Percentiles rank a stretch among this genome's conserved stretches.
Conservation (phyloP, 163 green algal species). For the Coccomyxa subellipsoidea region DNA sequence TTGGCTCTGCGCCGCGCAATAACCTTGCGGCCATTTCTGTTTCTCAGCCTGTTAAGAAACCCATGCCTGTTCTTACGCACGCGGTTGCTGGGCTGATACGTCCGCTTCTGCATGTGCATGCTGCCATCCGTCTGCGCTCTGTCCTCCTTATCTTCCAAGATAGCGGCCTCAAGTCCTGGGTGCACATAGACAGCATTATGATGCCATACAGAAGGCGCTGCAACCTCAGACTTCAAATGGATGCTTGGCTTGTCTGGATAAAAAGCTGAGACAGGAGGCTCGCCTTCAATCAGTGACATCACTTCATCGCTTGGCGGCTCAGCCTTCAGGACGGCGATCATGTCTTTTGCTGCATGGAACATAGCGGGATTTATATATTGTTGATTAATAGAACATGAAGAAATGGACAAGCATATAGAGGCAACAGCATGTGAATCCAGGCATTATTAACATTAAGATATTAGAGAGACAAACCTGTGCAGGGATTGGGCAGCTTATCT, state of each 20-base stretch:
- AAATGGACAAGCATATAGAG: background rate
- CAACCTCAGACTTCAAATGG: too few species aligned
- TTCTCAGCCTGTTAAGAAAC: conserved; percentile 6
- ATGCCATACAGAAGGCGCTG: too few species aligned
- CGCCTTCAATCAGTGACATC: too few species aligned
- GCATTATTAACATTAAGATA: too few species aligned
- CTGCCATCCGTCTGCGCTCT: background rate
- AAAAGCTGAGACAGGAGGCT: too few species aligned
- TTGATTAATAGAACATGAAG: background rate
- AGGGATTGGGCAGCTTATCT: background rate
- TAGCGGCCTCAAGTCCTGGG: too few species aligned
- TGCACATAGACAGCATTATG: background rate
- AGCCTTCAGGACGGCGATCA: too few species aligned
- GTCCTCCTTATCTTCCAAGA: background rate
- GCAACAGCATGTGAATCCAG: too few species aligned
- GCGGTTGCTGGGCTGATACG: conserved; percentile 30
- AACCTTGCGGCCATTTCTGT: conserved; percentile 2
- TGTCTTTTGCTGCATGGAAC: too few species aligned
- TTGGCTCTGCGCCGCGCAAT: background rate
- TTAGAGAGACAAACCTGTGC: background rate
- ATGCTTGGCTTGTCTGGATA: too few species aligned
- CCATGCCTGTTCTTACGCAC: conserved; percentile 20
- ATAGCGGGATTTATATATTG: too few species aligned
- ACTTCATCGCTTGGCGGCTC: too few species aligned
- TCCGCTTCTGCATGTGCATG: conserved; percentile 18